Evolutionary conservation across 306 rosid species (phyloP).

Genomic region (Vigna reflexopilosa): DNA sequence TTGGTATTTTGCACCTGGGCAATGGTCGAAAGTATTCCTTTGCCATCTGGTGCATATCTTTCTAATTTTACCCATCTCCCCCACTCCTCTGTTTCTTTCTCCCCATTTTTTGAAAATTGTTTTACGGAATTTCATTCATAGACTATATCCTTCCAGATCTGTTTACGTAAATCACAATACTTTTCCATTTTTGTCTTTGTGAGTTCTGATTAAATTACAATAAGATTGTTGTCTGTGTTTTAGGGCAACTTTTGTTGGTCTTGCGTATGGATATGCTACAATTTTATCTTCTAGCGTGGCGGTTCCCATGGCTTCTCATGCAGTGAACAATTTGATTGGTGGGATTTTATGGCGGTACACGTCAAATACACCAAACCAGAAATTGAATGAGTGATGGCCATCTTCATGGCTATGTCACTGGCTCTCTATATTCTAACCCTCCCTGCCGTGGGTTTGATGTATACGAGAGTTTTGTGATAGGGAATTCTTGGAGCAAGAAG

Average conservation of each 20-base stretch:
- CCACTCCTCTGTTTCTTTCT: background rate
- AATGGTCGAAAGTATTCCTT: slow-evolving; percentile 88
- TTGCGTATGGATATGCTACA: slow-evolving; percentile 87
- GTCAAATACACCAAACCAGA: slow-evolving; percentile 51
- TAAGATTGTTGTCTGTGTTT: slow-evolving; percentile 46
- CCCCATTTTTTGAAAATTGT: slow-evolving; percentile 1
- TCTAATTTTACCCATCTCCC: background rate
- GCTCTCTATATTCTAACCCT: slow-evolving; percentile 12
- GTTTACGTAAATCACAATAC: background rate
- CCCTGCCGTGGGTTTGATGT: background rate
- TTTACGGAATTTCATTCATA: slow-evolving; percentile 14
- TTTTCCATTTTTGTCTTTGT: background rate
- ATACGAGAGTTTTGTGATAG: background rate
- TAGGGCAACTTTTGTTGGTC: slow-evolving; percentile 97
- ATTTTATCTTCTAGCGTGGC: slow-evolving; percentile 74
- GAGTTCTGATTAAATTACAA: slow-evolving; percentile 35
- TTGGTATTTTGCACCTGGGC: slow-evolving; percentile 86
- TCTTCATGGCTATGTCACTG: slow-evolving; percentile 5
- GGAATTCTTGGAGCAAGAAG: slow-evolving; percentile 5
- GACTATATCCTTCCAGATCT: background rate
- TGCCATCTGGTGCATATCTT: slow-evolving; percentile 70
- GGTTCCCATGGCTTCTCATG: slow-evolving; percentile 92
- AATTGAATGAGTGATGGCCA: slow-evolving; percentile 27
- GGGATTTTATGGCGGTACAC: slow-evolving; percentile 77
- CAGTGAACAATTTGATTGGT: slow-evolving; percentile 81